phyloP scores from a whole-genome alignment of 2,329 filamentous ascomycete species.

The Colletotrichum acutatum region DNA sequence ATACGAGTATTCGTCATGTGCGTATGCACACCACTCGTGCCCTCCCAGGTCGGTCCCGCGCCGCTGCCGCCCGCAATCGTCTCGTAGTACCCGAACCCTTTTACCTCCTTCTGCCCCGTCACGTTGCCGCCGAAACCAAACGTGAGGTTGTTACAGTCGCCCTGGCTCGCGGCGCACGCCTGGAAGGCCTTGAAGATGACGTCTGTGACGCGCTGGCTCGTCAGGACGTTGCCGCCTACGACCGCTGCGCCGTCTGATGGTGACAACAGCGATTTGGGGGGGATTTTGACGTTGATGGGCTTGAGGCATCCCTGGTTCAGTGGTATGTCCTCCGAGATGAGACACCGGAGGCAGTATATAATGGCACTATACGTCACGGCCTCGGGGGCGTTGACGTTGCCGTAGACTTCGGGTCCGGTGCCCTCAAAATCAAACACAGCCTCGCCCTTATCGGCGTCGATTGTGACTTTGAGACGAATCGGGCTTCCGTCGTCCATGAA shows the following conservation, averaged over 20 bases:
- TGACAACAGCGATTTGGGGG: conserved; percentile 77
- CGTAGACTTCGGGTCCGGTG: conserved; percentile 83
- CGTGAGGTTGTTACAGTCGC: conserved; percentile 85
- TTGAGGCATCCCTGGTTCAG: conserved; percentile 85
- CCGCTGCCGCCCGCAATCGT: conserved; percentile 74
- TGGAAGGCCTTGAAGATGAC: conserved; percentile 75
- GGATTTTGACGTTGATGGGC: conserved; percentile 80
- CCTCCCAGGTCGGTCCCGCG: conserved; percentile 67
- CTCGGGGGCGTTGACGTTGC: conserved; percentile 83
- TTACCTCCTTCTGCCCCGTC: conserved; percentile 48
- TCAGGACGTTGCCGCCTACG: conserved; percentile 81
- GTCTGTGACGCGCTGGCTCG: conserved; percentile 56
- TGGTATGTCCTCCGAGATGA: conserved; percentile 85
- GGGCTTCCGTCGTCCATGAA: conserved; percentile 89
- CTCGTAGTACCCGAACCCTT: conserved; percentile 65
- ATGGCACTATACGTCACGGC: conserved; percentile 89
- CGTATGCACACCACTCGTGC: conserved; percentile 56
- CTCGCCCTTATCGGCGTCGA: conserved; percentile 79
- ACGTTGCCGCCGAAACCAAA: conserved; percentile 75
- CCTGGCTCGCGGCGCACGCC: conserved; percentile 82
- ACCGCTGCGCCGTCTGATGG: conserved; percentile 83
- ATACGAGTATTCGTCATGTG: conserved; percentile 85
- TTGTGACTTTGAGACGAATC: conserved; percentile 79
- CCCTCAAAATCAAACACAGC: conserved; percentile 84
- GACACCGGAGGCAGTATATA: conserved; percentile 83